Base-by-base conservation (phyloP, 495 filamentous ascomycete genomes). In the Neurospora africana region DNA sequence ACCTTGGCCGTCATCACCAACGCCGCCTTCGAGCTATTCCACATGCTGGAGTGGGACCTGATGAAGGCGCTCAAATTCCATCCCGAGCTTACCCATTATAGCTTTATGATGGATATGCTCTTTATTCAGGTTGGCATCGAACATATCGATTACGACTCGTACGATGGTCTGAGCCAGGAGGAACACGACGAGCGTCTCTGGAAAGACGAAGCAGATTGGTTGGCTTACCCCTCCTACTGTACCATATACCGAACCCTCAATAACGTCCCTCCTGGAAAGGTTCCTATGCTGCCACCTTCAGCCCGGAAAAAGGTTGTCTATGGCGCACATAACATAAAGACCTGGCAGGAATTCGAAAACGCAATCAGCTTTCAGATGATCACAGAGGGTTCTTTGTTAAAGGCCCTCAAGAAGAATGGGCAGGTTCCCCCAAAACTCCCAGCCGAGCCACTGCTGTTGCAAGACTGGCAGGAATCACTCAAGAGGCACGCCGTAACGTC, bases 11-110 rank as follows among this genome's bases (percentile, higher is more conserved):
- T 77, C 68, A 61, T 80, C n/a, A 79, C 75, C 15, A 78, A 80
- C 40, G 78, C 78, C 19, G 79, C 79, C 44, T 80, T 75, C 69
- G 76, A 81, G 30, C 68, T 80, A 27, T 76, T 80, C 69, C 76
- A 80, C 23, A 41, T 71, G 68, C 69, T 79, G n/a, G 78, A 80
- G 65, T n/a, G 68, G 43, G 79, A 81, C 9, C 61, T 81, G 2
- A 19, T 73, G 8, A 68, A 39, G 39, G 58, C 70, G 13, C 69
- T 79, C 10, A 72, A 72, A 23, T 65, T 53, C n/a, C 37, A 47
- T 21, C 76, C 71, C 5, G 17, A 71, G 1, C 53, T 80, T 19
- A 53, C 73, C 15, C n/a, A 70, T 19, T 80, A 77, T 53, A 69
- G 71, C 4, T 75, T 69, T 23, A 81, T 81, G 71, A 71, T 77